These are phyloP conservation scores for Limonium bicolor DNA, from an alignment of 148 eudicot species.

Conservation along the genomic window DNA sequence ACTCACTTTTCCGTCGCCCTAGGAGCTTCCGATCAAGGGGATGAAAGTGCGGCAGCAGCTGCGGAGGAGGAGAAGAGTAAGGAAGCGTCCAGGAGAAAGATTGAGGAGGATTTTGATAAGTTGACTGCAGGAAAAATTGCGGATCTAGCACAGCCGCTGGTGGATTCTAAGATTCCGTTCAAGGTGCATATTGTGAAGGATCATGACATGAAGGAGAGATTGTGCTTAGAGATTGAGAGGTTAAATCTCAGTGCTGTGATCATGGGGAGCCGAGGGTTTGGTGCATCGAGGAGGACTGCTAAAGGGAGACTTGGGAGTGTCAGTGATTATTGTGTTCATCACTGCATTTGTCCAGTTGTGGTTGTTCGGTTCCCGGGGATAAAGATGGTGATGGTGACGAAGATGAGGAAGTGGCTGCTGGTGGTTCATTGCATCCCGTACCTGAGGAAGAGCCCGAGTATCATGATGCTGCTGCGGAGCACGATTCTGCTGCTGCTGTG, in stretches of 20 bases:
- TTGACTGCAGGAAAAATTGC: slow-evolving; percentile 26
- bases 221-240: slow-evolving; percentile 58
- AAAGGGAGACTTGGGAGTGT: slow-evolving; percentile 51
- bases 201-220: slow-evolving; percentile 51
- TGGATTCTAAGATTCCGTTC: slow-evolving; percentile 20
- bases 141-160: slow-evolving; percentile 31
- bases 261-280: slow-evolving; percentile 60
- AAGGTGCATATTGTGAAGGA: slow-evolving; percentile 45
- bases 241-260: slow-evolving; percentile 41
- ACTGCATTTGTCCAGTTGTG: slow-evolving; percentile 56
- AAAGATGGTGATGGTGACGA: not conserved
- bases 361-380: slow-evolving; percentile 32
- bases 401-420: slow-evolving; percentile 4
- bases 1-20: slow-evolving; percentile 13
- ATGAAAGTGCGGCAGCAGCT: not conserved
- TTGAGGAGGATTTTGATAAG: slow-evolving; percentile 34
- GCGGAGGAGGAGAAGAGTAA: too few species aligned
- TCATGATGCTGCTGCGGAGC: slow-evolving; percentile 6
- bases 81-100: slow-evolving; percentile 13
- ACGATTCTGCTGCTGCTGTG: slow-evolving; percentile 3
- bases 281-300: slow-evolving; percentile 19
- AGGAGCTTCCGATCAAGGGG: not conserved
- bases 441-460: slow-evolving; percentile 3
- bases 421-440: slow-evolving; percentile 5
- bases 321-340: slow-evolving; percentile 63